phyloP scores from a whole-genome alignment of 192 early-diverging fungal genomes.

The Linnemannia hyalina region DNA sequence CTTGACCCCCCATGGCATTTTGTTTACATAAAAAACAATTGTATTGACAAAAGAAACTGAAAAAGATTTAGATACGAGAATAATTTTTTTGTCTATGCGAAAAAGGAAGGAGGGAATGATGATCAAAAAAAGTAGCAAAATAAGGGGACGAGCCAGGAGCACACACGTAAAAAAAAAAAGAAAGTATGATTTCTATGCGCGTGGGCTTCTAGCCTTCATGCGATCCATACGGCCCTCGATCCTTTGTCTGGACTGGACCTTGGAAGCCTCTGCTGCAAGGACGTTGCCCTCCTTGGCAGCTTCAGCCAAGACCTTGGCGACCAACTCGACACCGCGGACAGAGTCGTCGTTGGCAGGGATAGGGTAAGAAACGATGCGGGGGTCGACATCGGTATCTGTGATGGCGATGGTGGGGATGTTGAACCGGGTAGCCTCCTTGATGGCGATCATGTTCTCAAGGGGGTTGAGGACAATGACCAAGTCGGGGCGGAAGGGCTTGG shows the following conservation, averaged over 20 bases:
- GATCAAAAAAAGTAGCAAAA: not conserved
- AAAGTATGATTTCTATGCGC: slow-evolving; percentile 21
- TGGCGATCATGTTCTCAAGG: slow-evolving; percentile 84
- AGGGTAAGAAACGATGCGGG: slow-evolving; percentile 86
- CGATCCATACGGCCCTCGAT: slow-evolving; percentile 55
- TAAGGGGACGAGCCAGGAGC: not conserved
- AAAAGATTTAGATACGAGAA: not conserved
- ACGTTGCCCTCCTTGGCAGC: slow-evolving; percentile 75
- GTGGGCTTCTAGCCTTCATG: slow-evolving; percentile 42
- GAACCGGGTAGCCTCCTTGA: slow-evolving; percentile 79
- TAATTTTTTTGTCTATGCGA: slow-evolving; percentile 3
- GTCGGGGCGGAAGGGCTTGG: slow-evolving; percentile 80
- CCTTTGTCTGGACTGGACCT: slow-evolving; percentile 26
- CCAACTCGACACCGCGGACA: slow-evolving; percentile 77
- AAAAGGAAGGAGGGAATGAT: not conserved
- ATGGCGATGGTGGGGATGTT: slow-evolving; percentile 93
- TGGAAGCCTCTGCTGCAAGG: slow-evolving; percentile 26
- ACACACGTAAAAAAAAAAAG: not conserved
- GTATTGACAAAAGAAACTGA: not conserved
- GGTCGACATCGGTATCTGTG: slow-evolving; percentile 93
- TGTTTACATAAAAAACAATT: not conserved
- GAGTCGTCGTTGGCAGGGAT: slow-evolving; percentile 97
- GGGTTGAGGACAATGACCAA: slow-evolving; percentile 88
- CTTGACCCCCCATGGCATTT: not conserved
- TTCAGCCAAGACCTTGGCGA: slow-evolving; percentile 84